Base-by-base conservation (phyloP, 2,329 filamentous ascomycete genomes). In the Aspergillus sp. region DNA sequence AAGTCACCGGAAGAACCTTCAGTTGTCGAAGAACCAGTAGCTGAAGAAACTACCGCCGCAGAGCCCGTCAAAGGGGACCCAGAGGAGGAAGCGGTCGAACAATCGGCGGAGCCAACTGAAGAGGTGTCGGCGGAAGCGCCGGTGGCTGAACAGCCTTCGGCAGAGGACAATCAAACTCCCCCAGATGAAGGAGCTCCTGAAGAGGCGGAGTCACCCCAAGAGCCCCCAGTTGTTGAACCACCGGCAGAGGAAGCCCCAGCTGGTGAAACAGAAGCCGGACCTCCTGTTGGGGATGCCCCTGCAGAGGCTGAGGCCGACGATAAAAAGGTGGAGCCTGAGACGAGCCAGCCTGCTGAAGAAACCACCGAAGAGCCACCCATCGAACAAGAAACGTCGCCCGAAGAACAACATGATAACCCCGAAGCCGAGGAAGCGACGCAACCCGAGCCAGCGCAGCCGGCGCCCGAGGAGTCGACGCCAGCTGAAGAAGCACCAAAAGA, bases 351-450 rank as follows among this genome's bases (percentile, higher is more conserved):
- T 20, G 40, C 25, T n/a, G 38, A 23, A 49, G 36, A 49, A 43
- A 31, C 5, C 9, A 42, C 47, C 10, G 17, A 17, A 23, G 47
- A 49, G 34, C 10, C 38, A 29, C 47, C 19, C 5, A 23, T 36
- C 21, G 47, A 49, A 17, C 10, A 29, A 11, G 23, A 32, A 43
- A 13, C 17, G 29, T 5, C 38, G 29, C 7, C 29, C 13, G 34
- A 25, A 2, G 34, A 29, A n/a, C 13, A 49, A 3, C 25, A 59
- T 34, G 57, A 61, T 17, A 54, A 58, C 44, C 21, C 50, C 17
- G 36, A 62, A n/a, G 44, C 40, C 19, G 53, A 59, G 47, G 64
- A 62, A 23, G 20, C 53, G 4, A 13, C 34, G 16, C 16, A 42
- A 21, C 19, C 17, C 17, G 19, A 25, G 34, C 46, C 16, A 47